phyloP scores from a whole-genome alignment of 306 rosid genomes.

The Vigna nakashimae region DNA sequence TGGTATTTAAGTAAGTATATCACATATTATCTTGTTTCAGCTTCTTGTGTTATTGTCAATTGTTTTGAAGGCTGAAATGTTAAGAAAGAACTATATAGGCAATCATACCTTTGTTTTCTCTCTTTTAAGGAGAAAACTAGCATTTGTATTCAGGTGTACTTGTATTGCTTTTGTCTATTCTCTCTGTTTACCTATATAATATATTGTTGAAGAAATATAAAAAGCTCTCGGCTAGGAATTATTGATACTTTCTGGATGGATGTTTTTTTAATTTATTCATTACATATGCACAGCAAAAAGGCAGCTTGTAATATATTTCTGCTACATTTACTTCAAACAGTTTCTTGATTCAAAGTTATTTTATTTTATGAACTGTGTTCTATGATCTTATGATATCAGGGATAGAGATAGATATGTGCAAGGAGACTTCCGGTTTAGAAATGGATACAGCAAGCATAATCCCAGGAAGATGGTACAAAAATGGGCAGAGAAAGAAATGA shows the following conservation, averaged over 20 bases:
- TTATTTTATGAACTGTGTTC: conserved; percentile 36
- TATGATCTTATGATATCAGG: conserved; percentile 58
- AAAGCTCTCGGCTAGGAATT: neutral
- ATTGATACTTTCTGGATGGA: neutral
- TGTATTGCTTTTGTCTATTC: neutral
- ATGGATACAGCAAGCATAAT: conserved; percentile 88
- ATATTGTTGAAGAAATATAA: conserved; percentile 4
- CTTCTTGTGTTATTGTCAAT: neutral
- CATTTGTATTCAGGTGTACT: neutral
- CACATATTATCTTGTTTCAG: conserved; percentile 34
- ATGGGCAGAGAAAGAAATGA: conserved; percentile 98
- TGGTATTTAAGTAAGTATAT: conserved; percentile 80
- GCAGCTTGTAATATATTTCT: neutral
- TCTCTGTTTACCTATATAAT: neutral
- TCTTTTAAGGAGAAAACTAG: neutral
- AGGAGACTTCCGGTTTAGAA: conserved; percentile 88
- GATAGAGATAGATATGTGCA: conserved; percentile 94
- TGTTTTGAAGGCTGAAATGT: neutral
- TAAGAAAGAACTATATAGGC: neutral
- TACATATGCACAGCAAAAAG: neutral
- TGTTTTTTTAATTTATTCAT: conserved; percentile 14
- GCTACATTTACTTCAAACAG: neutral
- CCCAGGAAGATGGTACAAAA: conserved; percentile 98
- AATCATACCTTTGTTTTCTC: neutral
- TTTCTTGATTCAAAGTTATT: conserved; percentile 16